These are phyloP conservation scores for Mycena citricolor DNA, from an alignment of 1,284 basidiomycete genomes.

Conservation along the genomic window DNA sequence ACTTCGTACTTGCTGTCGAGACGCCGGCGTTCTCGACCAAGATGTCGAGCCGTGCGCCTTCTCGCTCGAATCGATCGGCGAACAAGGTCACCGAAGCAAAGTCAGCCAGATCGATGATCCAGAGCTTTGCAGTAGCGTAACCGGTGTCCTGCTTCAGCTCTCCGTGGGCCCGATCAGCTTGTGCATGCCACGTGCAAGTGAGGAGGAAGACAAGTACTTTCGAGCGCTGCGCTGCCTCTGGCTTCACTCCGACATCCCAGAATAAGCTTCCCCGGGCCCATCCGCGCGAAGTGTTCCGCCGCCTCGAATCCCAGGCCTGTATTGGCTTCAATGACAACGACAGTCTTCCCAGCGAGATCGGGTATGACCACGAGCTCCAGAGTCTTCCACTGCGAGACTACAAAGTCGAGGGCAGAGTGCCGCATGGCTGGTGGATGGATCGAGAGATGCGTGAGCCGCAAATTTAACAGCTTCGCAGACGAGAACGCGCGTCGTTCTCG, in stretches of 20 bases:
- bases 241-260: conserved; percentile 37
- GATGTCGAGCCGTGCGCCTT: conserved; percentile 34
- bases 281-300: conserved; percentile 41
- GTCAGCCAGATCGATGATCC: conserved; percentile 30
- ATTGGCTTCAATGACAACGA: conserved; percentile 39
- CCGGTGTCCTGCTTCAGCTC: conserved; percentile 29
- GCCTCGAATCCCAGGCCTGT: conserved; percentile 44
- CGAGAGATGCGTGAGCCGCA: too few relatives aligned
- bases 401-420: too few relatives aligned
- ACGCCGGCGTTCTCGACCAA: conserved; percentile 41
- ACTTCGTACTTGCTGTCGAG: conserved; percentile 20
- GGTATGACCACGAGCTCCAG: conserved; percentile 27
- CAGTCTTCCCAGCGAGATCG: conserved; percentile 31
- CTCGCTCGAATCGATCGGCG: conserved; percentile 29
- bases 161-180: conserved; percentile 19
- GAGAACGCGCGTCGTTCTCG: too few relatives aligned
- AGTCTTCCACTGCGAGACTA: conserved; percentile 29
- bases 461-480: too few relatives aligned
- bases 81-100: conserved; percentile 33
- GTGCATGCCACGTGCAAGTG: neutral
- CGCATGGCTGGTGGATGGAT: too few relatives aligned
- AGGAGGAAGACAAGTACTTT: conserved; percentile 25
- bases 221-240: conserved; percentile 35
- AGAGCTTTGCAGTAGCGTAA: conserved; percentile 26
- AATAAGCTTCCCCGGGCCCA: conserved; percentile 39